A percentile compares a stretch with the other conserved stretches of the same genome.
phyloP scores from a whole-genome alignment of 169 alveolate genomes.

The Plasmodium adleri region DNA sequence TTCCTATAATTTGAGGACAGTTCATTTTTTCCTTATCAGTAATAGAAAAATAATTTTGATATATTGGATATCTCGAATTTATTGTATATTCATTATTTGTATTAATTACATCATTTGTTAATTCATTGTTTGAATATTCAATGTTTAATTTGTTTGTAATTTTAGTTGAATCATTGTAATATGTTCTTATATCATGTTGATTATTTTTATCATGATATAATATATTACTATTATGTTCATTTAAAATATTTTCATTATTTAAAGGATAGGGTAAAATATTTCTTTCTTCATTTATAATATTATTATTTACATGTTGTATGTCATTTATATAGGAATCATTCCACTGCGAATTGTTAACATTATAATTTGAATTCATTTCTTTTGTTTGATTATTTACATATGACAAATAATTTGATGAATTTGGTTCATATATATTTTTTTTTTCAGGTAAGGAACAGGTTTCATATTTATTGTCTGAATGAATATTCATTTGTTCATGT shows the following conservation, averaged over 20 bases:
- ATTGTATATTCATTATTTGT: too few relatives aligned
- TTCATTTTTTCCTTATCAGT: not conserved
- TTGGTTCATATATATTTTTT: not conserved
- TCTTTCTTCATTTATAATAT: slow-evolving; percentile 1
- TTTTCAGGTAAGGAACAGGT: not conserved
- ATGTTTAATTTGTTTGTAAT: too few relatives aligned
- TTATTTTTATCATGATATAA: slow-evolving; percentile 10
- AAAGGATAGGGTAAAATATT: not conserved
- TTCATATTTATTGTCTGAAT: slow-evolving; percentile 2
- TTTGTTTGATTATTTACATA: slow-evolving; percentile 10
- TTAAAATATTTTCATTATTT: too few relatives aligned
- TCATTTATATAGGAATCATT: not conserved
- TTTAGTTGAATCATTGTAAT: too few relatives aligned
- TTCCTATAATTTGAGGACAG: not conserved
- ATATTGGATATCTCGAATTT: too few relatives aligned
- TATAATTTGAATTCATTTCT: not conserved
- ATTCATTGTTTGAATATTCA: too few relatives aligned
- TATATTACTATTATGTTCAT: not conserved
- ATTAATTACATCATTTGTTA: too few relatives aligned
- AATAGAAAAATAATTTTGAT: too few relatives aligned
- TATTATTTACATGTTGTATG: not conserved
- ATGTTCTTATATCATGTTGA: too few relatives aligned
- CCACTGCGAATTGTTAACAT: too few relatives aligned
- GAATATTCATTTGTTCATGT: not conserved
- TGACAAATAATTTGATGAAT: not conserved